These are phyloP conservation scores for Decorospora gaudefroyi DNA, from an alignment of 2,329 filamentous ascomycete species.

Conservation along the genomic window DNA sequence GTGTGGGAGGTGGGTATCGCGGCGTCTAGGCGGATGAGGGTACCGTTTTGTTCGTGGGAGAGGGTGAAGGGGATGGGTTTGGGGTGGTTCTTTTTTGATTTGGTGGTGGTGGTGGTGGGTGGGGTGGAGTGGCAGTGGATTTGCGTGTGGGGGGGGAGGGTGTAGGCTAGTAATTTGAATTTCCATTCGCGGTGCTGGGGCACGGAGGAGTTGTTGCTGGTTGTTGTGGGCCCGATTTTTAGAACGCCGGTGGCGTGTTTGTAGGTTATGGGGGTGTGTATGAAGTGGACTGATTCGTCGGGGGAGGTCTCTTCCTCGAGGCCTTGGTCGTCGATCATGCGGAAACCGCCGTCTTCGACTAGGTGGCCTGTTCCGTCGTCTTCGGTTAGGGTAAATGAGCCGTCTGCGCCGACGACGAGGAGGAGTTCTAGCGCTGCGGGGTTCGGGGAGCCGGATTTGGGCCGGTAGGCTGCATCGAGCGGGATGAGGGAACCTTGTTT, in stretches of 20 bases:
- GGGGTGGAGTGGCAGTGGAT: constrained; percentile 36
- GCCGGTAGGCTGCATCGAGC: constrained; percentile 53
- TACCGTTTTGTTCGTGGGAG: constrained; percentile 29
- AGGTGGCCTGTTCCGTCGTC: constrained; percentile 48
- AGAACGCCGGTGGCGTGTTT: constrained; percentile 45
- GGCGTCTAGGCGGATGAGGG: constrained; percentile 30
- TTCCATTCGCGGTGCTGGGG: constrained; percentile 40
- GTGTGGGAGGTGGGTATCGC: constrained; percentile 30
- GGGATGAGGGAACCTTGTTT: constrained; percentile 63
- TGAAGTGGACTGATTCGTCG: constrained; percentile 38
- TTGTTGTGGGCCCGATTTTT: constrained; percentile 42
- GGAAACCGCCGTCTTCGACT: constrained; percentile 45
- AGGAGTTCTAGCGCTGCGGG: constrained; percentile 57
- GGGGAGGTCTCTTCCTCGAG: constrained; percentile 23
- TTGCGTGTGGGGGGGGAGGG: constrained; percentile 13
- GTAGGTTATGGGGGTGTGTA: constrained; percentile 45
- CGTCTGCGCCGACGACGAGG: constrained; percentile 53
- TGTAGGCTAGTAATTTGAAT: constrained; percentile 41
- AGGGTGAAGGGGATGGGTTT: constrained; percentile 29
- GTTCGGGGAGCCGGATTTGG: constrained; percentile 55
- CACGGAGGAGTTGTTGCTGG: constrained; percentile 30
- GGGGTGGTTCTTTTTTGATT: constrained; percentile 32
- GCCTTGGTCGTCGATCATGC: constrained; percentile 51
- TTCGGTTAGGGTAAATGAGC: constrained; percentile 56
- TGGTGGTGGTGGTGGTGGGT: too few relatives aligned